These are phyloP conservation scores for Voacanga thouarsii DNA, from an alignment of 257 asterid genomes.

Conservation along the genomic window DNA sequence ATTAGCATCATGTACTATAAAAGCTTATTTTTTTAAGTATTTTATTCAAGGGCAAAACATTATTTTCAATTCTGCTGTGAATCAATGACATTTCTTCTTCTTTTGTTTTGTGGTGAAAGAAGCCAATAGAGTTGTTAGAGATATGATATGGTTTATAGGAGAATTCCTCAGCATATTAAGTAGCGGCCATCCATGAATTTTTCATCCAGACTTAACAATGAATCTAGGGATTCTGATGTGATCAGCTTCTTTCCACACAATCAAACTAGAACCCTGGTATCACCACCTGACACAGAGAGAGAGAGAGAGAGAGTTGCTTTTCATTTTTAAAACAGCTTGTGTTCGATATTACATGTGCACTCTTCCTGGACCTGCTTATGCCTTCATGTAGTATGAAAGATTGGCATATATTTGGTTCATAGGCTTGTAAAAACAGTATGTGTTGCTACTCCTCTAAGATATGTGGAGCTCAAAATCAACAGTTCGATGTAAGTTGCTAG, in stretches of 20 bases:
- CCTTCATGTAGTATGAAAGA: neutral
- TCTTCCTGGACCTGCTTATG: neutral
- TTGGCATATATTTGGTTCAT: neutral
- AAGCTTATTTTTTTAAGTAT: no score
- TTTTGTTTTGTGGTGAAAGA: no score
- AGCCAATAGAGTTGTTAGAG: no score
- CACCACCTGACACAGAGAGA: no score
- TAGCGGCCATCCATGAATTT: no score
- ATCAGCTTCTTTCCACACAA: neutral
- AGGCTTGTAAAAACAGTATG: neutral
- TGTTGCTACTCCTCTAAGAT: neutral
- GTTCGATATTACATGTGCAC: neutral
- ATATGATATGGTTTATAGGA: no score
- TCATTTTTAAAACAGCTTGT: neutral
- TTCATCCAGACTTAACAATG: neutral
- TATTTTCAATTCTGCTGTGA: no score
- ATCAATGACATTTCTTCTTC: no score
- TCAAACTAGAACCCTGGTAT: neutral
- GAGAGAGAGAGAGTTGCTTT: no score
- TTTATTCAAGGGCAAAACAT: no score
- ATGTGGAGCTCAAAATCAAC: neutral
- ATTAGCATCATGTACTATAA: no score
- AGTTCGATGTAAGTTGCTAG: neutral
- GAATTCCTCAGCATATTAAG: no score
- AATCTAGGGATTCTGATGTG: constrained; percentile 3